Percentiles rank a stretch among this genome's conserved stretches.
Conservation (phyloP, 441 rosid genomes). For the Sinapis alba region DNA sequence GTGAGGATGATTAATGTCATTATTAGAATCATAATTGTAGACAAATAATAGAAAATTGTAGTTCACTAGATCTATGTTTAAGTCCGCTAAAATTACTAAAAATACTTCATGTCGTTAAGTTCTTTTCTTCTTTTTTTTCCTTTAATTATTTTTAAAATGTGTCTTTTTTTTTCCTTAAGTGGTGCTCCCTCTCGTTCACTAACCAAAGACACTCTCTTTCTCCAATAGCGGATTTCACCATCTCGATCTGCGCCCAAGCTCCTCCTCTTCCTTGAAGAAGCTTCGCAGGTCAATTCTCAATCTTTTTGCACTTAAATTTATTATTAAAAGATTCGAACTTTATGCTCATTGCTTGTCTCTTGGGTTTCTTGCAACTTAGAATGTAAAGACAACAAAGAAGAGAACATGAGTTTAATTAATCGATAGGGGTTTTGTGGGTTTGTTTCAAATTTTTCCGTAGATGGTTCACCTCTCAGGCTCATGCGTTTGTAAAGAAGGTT, state of each 20-base stretch:
- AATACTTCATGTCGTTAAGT: too few species aligned
- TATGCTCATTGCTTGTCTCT: slow-evolving; percentile 5
- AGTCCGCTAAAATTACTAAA: too few species aligned
- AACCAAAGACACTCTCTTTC: slow-evolving; percentile 32
- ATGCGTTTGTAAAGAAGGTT: too few species aligned
- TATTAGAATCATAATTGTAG: too few species aligned
- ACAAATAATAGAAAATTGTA: too few species aligned
- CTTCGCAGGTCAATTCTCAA: slow-evolving; percentile 22
- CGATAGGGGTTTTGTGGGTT: slow-evolving; percentile 1
- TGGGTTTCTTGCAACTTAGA: neutral
- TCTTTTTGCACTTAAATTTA: neutral
- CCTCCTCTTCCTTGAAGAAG: slow-evolving; percentile 3
- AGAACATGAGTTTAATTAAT: slow-evolving; percentile 17
- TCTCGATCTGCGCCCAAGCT: slow-evolving; percentile 40
- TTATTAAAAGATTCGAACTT: neutral
- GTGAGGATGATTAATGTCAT: too few species aligned
- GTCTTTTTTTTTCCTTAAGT: slow-evolving; percentile 16
- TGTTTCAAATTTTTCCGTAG: neutral
- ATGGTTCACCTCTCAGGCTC: slow-evolving; percentile 38
- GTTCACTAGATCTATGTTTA: too few species aligned
- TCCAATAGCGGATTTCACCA: slow-evolving; percentile 32
- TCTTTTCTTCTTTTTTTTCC: too few species aligned
- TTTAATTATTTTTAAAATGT: slow-evolving; percentile 12
- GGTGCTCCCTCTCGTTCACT: slow-evolving; percentile 45
- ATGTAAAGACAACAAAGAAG: neutral